Percentiles rank a stretch among this genome's conserved stretches.
Conservation (phyloP, 768 basidiomycete species). For the Tulasnella sp. region DNA sequence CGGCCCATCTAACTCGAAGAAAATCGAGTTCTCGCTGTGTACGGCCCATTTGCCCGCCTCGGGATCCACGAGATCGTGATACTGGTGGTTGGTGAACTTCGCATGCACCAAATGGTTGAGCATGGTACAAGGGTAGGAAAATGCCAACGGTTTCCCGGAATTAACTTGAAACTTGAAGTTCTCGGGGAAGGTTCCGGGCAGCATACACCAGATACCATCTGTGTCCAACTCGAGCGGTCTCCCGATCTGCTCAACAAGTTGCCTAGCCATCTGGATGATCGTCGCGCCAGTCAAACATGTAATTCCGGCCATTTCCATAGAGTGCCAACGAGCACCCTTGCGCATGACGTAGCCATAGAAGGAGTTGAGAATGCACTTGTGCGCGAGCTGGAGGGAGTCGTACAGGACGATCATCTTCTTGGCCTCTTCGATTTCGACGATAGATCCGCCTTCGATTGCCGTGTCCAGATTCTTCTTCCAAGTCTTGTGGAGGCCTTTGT, state of each 20-base stretch:
- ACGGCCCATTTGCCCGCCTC: slow-evolving; percentile 74
- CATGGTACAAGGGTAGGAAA: slow-evolving; percentile 99
- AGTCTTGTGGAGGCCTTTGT: slow-evolving; percentile 95
- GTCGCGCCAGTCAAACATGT: slow-evolving; percentile 95
- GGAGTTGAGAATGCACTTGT: slow-evolving; percentile 99
- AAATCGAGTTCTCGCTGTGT: slow-evolving; percentile 95
- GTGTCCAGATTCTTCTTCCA: slow-evolving; percentile 98
- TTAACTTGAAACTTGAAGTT: slow-evolving; percentile 90
- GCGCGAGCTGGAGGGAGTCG: slow-evolving; percentile 95
- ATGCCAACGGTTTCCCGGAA: slow-evolving; percentile 72
- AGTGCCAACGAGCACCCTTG: slow-evolving; percentile 98
- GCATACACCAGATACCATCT: slow-evolving; percentile 99
- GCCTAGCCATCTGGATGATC: slow-evolving; percentile 98
- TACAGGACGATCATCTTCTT: slow-evolving; percentile 99
- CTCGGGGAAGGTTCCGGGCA: slow-evolving; percentile 94
- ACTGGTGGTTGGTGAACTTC: slow-evolving; percentile 93
- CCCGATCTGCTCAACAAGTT: slow-evolving; percentile 94
- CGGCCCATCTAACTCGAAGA: slow-evolving; percentile 97
- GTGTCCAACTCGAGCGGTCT: slow-evolving; percentile 95
- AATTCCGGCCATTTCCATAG: slow-evolving; percentile 99
- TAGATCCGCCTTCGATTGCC: slow-evolving; percentile 48
- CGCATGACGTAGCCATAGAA: slow-evolving; percentile 99
- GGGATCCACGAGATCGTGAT: slow-evolving; percentile 73
- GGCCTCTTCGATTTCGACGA: slow-evolving; percentile 88
- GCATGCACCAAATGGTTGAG: slow-evolving; percentile 95